phyloP scores from a whole-genome alignment of 306 rosid species.

The Potentilla sterilis region DNA sequence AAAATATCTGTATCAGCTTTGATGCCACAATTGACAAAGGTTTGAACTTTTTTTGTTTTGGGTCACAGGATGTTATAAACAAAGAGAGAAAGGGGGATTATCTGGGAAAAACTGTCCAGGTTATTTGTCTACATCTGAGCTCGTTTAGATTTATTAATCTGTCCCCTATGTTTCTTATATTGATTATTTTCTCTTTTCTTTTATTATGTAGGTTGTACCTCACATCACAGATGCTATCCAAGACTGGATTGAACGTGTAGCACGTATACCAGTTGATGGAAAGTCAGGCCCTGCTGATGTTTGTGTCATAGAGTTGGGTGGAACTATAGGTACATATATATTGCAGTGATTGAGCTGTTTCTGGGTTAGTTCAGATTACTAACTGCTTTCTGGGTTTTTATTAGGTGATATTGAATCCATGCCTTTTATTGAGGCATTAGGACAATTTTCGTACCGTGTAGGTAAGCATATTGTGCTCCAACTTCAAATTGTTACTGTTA shows the following conservation, averaged over 20 bases:
- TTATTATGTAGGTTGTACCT: conserved; percentile 45
- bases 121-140: conserved; percentile 20
- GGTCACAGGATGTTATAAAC: conserved; percentile 42
- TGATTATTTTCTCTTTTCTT: not conserved
- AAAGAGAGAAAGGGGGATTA: conserved; percentile 53
- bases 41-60: not conserved
- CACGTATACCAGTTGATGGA: conserved; percentile 44
- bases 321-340: conserved; percentile 42
- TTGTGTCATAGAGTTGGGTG: conserved; percentile 54
- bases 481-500: not conserved
- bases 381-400: conserved; percentile 14
- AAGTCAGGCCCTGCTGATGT: conserved; percentile 48
- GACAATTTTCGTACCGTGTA: conserved; percentile 50
- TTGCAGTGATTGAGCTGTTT: conserved; percentile 1
- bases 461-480: conserved; percentile 30
- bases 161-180: not conserved
- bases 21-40: conserved; percentile 8
- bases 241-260: conserved; percentile 52
- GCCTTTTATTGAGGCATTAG: conserved; percentile 57
- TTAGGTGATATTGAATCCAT: conserved; percentile 54
- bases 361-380: conserved; percentile 13
- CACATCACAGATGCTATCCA: conserved; percentile 55
- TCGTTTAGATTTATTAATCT: not conserved
- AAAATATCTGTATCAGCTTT: not conserved
- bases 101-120: conserved; percentile 60